Base-by-base conservation (phyloP, 139 green algal species). In the Picochlorum sp. region DNA sequence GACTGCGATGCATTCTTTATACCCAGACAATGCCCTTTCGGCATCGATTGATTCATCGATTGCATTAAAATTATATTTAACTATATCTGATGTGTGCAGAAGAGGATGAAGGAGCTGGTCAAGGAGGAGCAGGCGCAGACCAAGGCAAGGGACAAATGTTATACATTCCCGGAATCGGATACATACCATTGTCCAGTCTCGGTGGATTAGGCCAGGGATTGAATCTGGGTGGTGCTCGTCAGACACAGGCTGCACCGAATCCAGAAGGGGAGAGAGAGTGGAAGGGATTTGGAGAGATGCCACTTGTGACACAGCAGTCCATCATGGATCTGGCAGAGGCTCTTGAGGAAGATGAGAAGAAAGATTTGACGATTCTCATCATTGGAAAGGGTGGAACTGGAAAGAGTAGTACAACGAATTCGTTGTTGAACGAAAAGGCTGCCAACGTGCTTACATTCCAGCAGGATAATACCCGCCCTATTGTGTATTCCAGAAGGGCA, bases 391-490 rank as follows among this genome's bases (percentile, higher is more conserved):
- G 68, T 37, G 81, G 77, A 31, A 75, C 84, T 67, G 85, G 85
- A 49, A 92, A 92, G 70, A 86, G 73, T 45, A 84, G 76, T 26
- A 87, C 78, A 18, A 47, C 77, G 20, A 92, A 92, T 68, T 80
- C 76, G 6, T 30, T 92, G 9, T 61, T 91, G 13, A 74, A 74
- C 20, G 85, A 92, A 67, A 60, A 62, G 15, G 78, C 77, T 5
- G 71, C 70, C 4, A 57, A 50, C 6, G 63, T 79, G 20, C 60
- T 63, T 14, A 63, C 77, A 3, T 85, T 88, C 65, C 75, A 86
- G 72, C 61, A 65, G 30, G 73, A 85, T 47, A 79, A 60, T 11
- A 20, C 60, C 31, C 45, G 57, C 8, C 77, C 81, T 5, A 49
- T 72, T 26, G 54, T 71, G 26, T 60, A 74, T 50, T 73, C 64